Evolutionary conservation across 2,329 filamentous ascomycete genomes (phyloP).

Genomic region (Stachybotrys elegans): DNA sequence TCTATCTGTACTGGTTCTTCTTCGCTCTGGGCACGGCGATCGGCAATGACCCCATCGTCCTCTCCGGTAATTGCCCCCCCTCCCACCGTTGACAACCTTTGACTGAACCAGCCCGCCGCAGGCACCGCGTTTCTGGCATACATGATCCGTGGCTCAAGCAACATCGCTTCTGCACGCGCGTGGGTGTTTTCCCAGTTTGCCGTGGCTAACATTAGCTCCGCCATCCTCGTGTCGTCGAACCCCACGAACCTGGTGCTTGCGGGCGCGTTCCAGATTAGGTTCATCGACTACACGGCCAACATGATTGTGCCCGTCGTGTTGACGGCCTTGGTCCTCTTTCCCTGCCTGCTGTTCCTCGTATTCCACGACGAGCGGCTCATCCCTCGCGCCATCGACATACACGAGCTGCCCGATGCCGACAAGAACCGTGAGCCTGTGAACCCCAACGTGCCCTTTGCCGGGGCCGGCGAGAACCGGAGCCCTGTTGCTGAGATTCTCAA

Average conservation of each 20-base stretch:
- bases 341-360: constrained; percentile 64
- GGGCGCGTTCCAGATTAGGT: constrained; percentile 66
- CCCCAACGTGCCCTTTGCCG: constrained; percentile 64
- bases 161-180: constrained; percentile 64
- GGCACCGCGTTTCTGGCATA: constrained; percentile 71
- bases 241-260: constrained; percentile 72
- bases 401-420: constrained; percentile 56
- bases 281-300: constrained; percentile 71
- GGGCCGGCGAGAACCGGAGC: constrained; percentile 45
- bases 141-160: constrained; percentile 70
- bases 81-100: no score
- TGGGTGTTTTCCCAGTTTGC: constrained; percentile 73
- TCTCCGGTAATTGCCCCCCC: no score
- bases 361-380: constrained; percentile 62
- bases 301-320: constrained; percentile 68
- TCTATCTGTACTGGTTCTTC: constrained; percentile 71
- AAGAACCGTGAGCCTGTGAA: constrained; percentile 57
- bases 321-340: constrained; percentile 65
- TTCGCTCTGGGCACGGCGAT: constrained; percentile 63
- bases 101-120: no score
- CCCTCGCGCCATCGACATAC: constrained; percentile 61
- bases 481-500: constrained; percentile 62
- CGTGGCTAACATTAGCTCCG: constrained; percentile 67
- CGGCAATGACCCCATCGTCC: constrained; percentile 70
- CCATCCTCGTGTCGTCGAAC: constrained; percentile 72